Evolutionary conservation across 306 rosid genomes (phyloP).

Genomic region (Trifolium repens): DNA sequence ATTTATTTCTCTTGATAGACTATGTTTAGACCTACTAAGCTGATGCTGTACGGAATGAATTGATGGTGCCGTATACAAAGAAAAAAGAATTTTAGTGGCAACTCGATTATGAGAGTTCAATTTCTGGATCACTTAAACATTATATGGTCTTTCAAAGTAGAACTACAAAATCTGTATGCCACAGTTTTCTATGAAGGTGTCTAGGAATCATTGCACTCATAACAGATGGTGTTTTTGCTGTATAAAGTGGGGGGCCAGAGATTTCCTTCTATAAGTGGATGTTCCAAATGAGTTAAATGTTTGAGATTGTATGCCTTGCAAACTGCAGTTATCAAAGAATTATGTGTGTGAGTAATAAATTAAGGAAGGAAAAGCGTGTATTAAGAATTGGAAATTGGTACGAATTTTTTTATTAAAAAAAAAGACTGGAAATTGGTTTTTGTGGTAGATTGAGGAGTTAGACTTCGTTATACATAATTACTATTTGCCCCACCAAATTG

Average conservation of each 20-base stretch:
- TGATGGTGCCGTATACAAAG: not conserved
- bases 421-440: constrained; percentile 22
- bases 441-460: constrained; percentile 5
- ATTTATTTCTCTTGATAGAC: constrained; percentile 9
- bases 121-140: constrained; percentile 15
- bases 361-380: not conserved
- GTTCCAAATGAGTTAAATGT: not conserved
- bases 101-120: constrained; percentile 15
- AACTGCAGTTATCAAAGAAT: not conserved
- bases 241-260: not conserved
- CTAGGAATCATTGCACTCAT: constrained; percentile 15
- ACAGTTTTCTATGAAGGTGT: constrained; percentile 1
- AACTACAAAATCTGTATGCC: constrained; percentile 31
- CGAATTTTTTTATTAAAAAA: too few relatives aligned
- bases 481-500: constrained; percentile 25
- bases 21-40: not conserved
- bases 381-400: constrained; percentile 20
- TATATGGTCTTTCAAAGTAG: constrained; percentile 4
- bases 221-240: not conserved
- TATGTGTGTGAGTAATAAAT: constrained; percentile 6
- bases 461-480: not conserved
- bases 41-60: constrained; percentile 19
- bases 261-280: not conserved
- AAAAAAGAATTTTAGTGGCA: constrained; percentile 9
- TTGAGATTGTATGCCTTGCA: not conserved